Base-by-base conservation (phyloP, 306 rosid species). In the Pterocarpus macrocarpus region DNA sequence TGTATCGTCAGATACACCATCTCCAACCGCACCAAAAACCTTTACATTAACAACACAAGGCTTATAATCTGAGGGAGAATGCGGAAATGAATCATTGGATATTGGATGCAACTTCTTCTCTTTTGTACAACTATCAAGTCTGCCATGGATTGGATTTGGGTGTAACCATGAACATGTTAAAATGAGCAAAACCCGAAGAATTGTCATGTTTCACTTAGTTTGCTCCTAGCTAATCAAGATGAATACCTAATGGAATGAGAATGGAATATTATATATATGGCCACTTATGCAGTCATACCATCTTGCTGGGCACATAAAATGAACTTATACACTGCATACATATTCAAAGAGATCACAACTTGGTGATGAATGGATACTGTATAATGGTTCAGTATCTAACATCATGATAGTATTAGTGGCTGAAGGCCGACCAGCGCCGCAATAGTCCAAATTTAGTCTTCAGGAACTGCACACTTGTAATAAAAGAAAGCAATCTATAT, bases 1-100 rank as follows among this genome's bases (percentile, higher is more conserved):
- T 16, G 92, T 90, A 62, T 92, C 97, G 64, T 92, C 92, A 5
- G 63, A 35, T 55, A 69, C 79, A 22, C 94, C 97, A 64, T 90
- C 83, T 22, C 94, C 97, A 82, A 87, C 71, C 7, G 92, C 92
- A 76, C 97, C 97, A 64, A 86, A 92, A 64, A 61, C 70, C 50
- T 71, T 79, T 28, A 90, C 88, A 43, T 90, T 62, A 22, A 70
- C 53, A 49, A 50, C 44, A 32, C 53, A 47, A 47, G 53, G 53
- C 53, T 14, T 7, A 47, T 47, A 9, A 47, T 47, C 53, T 5
- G 36, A 50, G 75, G 15, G 75, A 69, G 75, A 69, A 69, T 57
- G 28, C 17, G 22, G 75, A 4, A 14, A 69, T 35, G 43, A 69
- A 68, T 12, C 2, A 47, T 47, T 47, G 53, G 53, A 47, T 47